These are phyloP conservation scores for Chytriomyces sp. DNA, from an alignment of 192 early-diverging fungal genomes.

Conservation along the genomic window DNA sequence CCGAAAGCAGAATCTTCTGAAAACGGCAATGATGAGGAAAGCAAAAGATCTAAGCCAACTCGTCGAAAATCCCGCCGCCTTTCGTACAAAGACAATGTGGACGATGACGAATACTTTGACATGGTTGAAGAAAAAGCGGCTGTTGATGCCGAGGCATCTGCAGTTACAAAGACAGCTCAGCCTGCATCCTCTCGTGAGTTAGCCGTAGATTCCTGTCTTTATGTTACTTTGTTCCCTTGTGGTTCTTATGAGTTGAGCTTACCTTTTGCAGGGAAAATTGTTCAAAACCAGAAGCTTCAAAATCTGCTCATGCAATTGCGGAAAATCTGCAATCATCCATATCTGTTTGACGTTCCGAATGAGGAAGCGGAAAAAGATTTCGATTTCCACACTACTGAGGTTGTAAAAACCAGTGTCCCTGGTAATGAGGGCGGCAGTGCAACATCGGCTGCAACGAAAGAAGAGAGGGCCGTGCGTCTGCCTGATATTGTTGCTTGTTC, in stretches of 20 bases:
- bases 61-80: background rate
- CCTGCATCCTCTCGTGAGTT: conserved; percentile 7
- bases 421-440: background rate
- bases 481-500: conserved; percentile 67
- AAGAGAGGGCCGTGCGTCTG: conserved; percentile 26
- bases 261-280: conserved; percentile 22
- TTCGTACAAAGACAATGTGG: conserved; percentile 46
- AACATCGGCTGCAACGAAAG: background rate
- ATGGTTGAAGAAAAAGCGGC: conserved; percentile 41
- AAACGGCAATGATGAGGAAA: too few relatives aligned
- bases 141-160: conserved; percentile 13
- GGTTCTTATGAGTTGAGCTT: background rate
- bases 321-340: conserved; percentile 97
- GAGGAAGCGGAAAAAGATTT: conserved; percentile 56
- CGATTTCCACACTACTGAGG: conserved; percentile 13
- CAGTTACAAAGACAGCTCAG: background rate
- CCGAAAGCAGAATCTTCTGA: too few relatives aligned
- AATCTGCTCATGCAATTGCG: conserved; percentile 82
- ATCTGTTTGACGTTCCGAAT: conserved; percentile 82
- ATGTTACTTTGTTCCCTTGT: background rate
- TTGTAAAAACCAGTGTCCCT: background rate
- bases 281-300: conserved; percentile 51
- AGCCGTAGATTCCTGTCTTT: background rate
- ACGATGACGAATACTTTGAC: conserved; percentile 54
- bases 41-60: background rate